These are phyloP conservation scores for Excoecaria agallocha DNA, from an alignment of 345 rosid species.

Conservation along the genomic window DNA sequence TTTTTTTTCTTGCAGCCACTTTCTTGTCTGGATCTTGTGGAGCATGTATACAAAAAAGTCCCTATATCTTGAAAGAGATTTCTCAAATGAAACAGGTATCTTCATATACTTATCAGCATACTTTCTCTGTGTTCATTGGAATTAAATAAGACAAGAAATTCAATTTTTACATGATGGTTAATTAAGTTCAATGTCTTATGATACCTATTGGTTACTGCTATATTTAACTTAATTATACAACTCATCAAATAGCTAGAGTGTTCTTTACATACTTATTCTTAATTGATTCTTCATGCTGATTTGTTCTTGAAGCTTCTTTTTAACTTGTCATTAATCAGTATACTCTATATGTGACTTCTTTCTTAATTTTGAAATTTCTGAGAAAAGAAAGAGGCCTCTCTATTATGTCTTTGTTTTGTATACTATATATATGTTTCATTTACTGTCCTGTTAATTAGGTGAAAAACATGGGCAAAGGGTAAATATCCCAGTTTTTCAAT, in stretches of 20 bases:
- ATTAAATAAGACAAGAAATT: background rate
- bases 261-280: background rate
- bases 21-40: conserved; percentile 16
- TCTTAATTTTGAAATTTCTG: background rate
- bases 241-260: too few species aligned
- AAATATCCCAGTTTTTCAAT: background rate
- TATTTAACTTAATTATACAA: too few species aligned
- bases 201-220: background rate
- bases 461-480: background rate
- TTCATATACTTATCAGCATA: too few species aligned
- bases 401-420: too few species aligned
- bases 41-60: conserved; percentile 12
- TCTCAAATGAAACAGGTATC: background rate
- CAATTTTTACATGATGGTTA: conserved; percentile 15
- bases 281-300: background rate
- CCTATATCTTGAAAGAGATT: conserved; percentile 3
- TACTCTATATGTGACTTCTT: background rate
- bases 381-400: background rate
- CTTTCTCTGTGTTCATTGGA: background rate
- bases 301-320: background rate
- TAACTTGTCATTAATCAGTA: background rate
- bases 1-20: conserved; percentile 12
- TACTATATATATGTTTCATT: too few species aligned
- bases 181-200: background rate
- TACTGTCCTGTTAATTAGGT: background rate